Evolutionary conservation across 1,139 yeast genomes (phyloP), one percentile per base, ranked within the genome.

Genomic region (Arxiozyma telluris): DNA sequence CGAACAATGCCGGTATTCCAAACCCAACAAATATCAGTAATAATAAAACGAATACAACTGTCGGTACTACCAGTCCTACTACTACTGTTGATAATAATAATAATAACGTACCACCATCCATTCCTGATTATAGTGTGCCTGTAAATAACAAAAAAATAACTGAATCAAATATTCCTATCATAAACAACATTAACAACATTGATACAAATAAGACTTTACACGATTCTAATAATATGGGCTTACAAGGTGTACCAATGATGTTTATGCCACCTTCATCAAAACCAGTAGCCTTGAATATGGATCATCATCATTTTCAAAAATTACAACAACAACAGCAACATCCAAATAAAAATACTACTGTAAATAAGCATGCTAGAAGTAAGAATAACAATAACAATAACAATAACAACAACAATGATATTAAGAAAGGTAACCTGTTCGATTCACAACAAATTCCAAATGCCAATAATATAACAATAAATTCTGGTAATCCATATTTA

Each of bases 401-500:
- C 30, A 50, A 44, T 9, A 48, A 48, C 5, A 49, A 44, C 47
- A 50, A n/a, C 41, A 43, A 43, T 21, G 47, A 30, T 44, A 51
- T 39, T 48, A 49, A 47, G 34, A 53, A 39, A 38, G 38, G 25
- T 17, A 47, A 50, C 22, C 23, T 18, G 23, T 34, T 25, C 20
- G 42, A 46, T n/a, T 34, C 39, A 34, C 39, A 15, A 15, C 39
- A 34, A 15, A 4, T 34, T 34, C n/a, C 39, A 11, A 34, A 34
- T 34, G 3, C 39, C 41, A 41, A 9, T 23, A 41, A 42, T 30
- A 30, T 15, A 30, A 30, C 23, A 6, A 44, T 12, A 48, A 52
- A 53, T 30, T 44, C 4, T 21, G 49, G 49, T 17, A 53, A 55
- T 27, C 57, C 57, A 41, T 56, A 56, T 49, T 41, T 41, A 21